Percentiles rank a stretch among this genome's conserved stretches.
Evolutionary conservation across 495 filamentous ascomycete genomes (phyloP).

Genomic region (Aspergillus carlsbadensis): DNA sequence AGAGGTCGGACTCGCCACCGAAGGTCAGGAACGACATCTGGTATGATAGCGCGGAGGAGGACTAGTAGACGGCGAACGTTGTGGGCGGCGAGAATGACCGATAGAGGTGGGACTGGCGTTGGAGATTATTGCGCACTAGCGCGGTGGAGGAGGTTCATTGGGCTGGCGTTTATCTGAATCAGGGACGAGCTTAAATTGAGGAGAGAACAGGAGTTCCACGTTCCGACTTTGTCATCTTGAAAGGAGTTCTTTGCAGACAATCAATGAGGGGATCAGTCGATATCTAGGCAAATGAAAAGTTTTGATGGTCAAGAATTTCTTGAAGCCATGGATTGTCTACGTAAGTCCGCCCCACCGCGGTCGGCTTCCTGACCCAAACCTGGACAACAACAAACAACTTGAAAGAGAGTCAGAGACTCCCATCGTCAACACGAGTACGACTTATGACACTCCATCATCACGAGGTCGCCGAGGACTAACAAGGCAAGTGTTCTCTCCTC

Average conservation of each 20-base stretch:
- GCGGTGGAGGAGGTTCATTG: background rate
- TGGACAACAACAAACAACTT: slow-evolving; percentile 3
- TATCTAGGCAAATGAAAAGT: no score
- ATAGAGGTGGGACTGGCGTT: background rate
- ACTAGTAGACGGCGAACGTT: background rate
- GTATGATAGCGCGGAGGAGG: slow-evolving; percentile 4
- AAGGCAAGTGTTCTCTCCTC: background rate
- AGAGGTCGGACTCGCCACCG: background rate
- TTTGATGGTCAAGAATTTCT: no score
- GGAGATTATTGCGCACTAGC: background rate
- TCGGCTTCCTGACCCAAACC: slow-evolving; percentile 10
- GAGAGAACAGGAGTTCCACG: background rate
- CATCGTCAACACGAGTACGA: background rate
- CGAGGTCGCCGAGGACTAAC: background rate
- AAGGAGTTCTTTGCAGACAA: background rate
- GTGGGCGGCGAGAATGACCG: no score
- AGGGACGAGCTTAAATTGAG: no score
- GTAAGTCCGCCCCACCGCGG: slow-evolving; percentile 3
- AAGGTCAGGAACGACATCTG: background rate
- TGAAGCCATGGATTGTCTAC: background rate
- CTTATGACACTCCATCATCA: background rate
- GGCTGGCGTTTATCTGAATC: background rate
- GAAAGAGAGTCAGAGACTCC: no score
- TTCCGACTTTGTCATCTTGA: background rate
- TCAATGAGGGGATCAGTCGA: background rate